Base-by-base conservation (phyloP, 78 protist genomes). In the Cavenderia fasciculata region DNA sequence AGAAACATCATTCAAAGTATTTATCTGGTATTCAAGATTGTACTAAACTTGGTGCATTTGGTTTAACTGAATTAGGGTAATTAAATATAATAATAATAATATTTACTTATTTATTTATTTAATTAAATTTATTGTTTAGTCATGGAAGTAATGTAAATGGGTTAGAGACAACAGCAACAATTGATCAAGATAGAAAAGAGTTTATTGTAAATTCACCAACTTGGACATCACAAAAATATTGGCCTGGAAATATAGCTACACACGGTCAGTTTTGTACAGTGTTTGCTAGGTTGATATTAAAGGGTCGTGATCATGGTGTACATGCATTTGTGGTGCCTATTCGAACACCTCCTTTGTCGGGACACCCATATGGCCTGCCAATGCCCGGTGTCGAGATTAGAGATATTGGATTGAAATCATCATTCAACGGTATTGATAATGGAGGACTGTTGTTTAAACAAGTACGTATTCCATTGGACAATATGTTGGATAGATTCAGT, bases 101-200 rank as follows among this genome's bases (percentile, higher is more conserved):
- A n/a, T n/a, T n/a, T n/a, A n/a, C n/a, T n/a, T n/a, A n/a, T n/a
- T n/a, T n/a, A n/a, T n/a, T n/a, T n/a, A n/a, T n/a, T n/a, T n/a
- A n/a, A n/a, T n/a, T n/a, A n/a, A n/a, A n/a, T n/a, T n/a, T n/a
- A n/a, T n/a, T n/a, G n/a, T n/a, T n/a, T n/a, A n/a, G 89, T 6
- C 96, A 93, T 68, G 96, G 96, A 10, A 43, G 78, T 11, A 85
- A 85, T 65, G 94, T 93, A 19, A 54, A 95, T 29, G 97, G 94
- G 19, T 72, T 95, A 49, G 94, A 93, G 38, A 95, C 97, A 19
- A 90, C 63, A 29, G 94, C 97, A 5, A 86, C 87, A 4, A 93
- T 70, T 44, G 94, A 90, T 61, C n/a, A 6, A 12, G 66, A 2
- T 29, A 23, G 56, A 34, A 21, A 79, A 21, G 85, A 73, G 27